Conservation (phyloP, 2,329 filamentous ascomycete genomes). For the Huntiella abstrusa region DNA sequence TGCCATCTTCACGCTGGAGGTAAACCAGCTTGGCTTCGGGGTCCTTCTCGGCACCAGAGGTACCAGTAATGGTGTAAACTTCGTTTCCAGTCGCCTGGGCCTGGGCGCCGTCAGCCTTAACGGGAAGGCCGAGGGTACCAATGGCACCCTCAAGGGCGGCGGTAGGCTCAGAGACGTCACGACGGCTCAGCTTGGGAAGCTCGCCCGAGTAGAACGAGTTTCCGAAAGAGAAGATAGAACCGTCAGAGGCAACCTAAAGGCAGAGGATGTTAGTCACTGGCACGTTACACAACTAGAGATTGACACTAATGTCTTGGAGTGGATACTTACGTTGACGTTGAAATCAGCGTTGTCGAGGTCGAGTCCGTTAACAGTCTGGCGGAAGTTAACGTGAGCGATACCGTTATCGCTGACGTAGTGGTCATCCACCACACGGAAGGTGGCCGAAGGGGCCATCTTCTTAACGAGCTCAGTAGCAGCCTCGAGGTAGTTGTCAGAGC, state of each 20-base stretch:
- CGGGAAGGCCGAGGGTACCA: constrained; percentile 18
- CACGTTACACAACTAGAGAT: background rate
- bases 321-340: constrained; percentile 35
- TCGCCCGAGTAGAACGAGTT: constrained; percentile 28
- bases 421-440: constrained; percentile 33
- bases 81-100: constrained; percentile 17
- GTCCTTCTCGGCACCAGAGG: constrained; percentile 28
- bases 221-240: constrained; percentile 37
- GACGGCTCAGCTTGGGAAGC: constrained; percentile 22
- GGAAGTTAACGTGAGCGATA: constrained; percentile 38
- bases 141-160: constrained; percentile 25
- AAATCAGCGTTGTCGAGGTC: constrained; percentile 43
- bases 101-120: constrained; percentile 16
- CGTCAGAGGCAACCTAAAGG: constrained; percentile 28
- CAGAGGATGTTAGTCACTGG: background rate
- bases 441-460: constrained; percentile 18
- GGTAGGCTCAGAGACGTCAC: constrained; percentile 24
- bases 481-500: constrained; percentile 20
- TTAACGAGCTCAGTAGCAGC: constrained; percentile 27
- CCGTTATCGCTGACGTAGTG: constrained; percentile 36
- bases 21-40: constrained; percentile 38
- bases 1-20: constrained; percentile 27
- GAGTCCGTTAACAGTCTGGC: constrained; percentile 36
- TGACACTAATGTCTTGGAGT: background rate
- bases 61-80: constrained; percentile 25